A percentile compares a stretch with the other conserved stretches of the same genome.
phyloP scores from a whole-genome alignment of 176 grass and related monocot genomes.

The Elymus sibiricus region DNA sequence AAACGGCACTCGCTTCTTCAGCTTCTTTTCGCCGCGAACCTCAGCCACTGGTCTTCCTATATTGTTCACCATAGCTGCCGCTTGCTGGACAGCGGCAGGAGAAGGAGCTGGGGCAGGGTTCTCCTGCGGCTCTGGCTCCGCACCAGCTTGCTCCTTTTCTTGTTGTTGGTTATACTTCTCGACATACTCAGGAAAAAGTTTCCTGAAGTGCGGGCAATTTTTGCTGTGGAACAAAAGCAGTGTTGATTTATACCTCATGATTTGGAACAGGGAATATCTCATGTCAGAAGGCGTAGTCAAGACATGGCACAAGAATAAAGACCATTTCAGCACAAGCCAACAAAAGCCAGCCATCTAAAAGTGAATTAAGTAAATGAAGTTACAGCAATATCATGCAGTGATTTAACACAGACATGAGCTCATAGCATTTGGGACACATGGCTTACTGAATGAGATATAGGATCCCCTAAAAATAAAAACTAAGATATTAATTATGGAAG shows the following conservation, averaged over 20 bases:
- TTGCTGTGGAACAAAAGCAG: conserved; percentile 53
- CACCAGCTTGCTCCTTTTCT: conserved; percentile 16
- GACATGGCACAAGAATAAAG: background rate
- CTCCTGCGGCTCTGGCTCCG: conserved; percentile 41
- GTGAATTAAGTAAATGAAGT: background rate
- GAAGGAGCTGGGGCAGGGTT: conserved; percentile 32
- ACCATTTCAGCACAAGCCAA: background rate
- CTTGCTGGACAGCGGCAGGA: conserved; percentile 19
- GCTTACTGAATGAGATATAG: background rate
- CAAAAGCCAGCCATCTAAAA: background rate
- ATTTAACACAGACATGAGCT: background rate
- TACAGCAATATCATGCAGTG: background rate
- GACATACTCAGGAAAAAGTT: conserved; percentile 92
- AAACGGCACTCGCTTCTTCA: conserved; percentile 70
- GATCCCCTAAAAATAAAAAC: background rate
- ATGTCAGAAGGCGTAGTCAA: background rate
- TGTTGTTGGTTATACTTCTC: conserved; percentile 79
- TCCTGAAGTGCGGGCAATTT: conserved; percentile 88
- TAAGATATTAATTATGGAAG: background rate
- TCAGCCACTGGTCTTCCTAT: background rate
- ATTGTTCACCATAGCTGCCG: conserved; percentile 15
- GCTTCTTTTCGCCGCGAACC: conserved; percentile 38
- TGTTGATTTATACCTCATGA: background rate
- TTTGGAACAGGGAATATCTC: background rate
- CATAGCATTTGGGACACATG: background rate